Base-by-base conservation (phyloP, 169 alveolate genomes). In the Theileria equi region DNA sequence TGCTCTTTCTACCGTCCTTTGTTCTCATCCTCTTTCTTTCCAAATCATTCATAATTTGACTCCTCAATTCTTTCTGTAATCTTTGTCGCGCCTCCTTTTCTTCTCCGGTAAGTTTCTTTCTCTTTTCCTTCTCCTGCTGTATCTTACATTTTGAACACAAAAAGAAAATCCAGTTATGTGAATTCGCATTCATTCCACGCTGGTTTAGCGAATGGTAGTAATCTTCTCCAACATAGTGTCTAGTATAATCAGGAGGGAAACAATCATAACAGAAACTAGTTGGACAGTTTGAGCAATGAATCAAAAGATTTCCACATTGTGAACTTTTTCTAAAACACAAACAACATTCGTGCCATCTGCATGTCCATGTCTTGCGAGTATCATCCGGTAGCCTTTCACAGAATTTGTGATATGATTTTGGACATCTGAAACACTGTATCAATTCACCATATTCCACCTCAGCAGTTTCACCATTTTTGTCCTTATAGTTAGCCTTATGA, bases 281-380 rank as follows among this genome's bases (percentile, higher is more conserved):
- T 0, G 97, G 96, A 52, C 97, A 93, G 41, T 86, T 90, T 28
- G 93, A 90, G 85, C 97, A 93, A 76, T 93, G 97, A 45, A 93
- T 88, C 57, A 93, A 77, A 78, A 91, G 77, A 62, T 92, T 92
- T 45, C 96, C 97, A 58, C 92, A 91, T 70, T 90, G 94, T 7
- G 94, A 83, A 10, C 95, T 89, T 62, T 89, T 90, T 41, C 97
- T 81, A 81, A 89, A 87, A 58, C 97, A 93, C 28, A 89, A 71
- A 41, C 95, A 88, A 43, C 97, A 93, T 70, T 91, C 95, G 63
- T 93, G 97, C 97, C 97, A 93, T 40, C 94, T 78, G 44, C 97
- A 93, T 3, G 93, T 77, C 95, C 95, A 93, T 36, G 94, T 89
- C 60, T 77, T 77, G 79, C 80, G 80, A 43, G 68, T 74, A 36